Evolutionary conservation across 2,329 filamentous ascomycete species (phyloP).

Genomic region (Pseudogymnoascus sp.): DNA sequence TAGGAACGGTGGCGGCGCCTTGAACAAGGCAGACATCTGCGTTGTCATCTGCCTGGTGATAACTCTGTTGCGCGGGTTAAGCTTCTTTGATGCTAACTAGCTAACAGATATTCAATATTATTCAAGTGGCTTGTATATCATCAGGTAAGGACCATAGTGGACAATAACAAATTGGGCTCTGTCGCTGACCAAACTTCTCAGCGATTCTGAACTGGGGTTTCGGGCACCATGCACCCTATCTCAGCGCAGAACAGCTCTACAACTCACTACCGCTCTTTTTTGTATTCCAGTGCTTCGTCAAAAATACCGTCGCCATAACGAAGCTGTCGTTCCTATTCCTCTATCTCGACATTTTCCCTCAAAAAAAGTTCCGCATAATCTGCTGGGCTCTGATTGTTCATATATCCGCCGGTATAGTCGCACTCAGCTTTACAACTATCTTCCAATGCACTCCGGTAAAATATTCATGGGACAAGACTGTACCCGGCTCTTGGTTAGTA

Average conservation of each 20-base stretch:
- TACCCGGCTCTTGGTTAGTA: slow-evolving; percentile 7
- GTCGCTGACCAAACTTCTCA: background rate
- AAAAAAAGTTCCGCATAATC: slow-evolving; percentile 12
- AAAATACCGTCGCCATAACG: slow-evolving; percentile 13
- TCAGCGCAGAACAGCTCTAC: slow-evolving; percentile 12
- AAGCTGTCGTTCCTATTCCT: slow-evolving; percentile 16
- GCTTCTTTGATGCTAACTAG: slow-evolving; percentile 2
- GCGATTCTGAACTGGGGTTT: slow-evolving; percentile 15
- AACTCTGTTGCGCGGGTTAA: background rate
- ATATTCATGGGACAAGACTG: slow-evolving; percentile 17
- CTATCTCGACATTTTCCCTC: slow-evolving; percentile 16
- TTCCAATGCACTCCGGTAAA: slow-evolving; percentile 15
- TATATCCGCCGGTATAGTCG: slow-evolving; percentile 4
- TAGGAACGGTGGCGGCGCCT: background rate
- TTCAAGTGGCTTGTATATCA: slow-evolving; percentile 8
- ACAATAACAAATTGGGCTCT: background rate
- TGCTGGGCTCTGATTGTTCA: slow-evolving; percentile 11
- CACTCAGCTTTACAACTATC: slow-evolving; percentile 13
- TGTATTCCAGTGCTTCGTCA: background rate
- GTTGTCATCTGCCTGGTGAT: slow-evolving; percentile 8
- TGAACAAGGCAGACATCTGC: slow-evolving; percentile 10
- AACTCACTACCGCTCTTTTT: slow-evolving; percentile 15
- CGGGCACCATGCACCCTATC: slow-evolving; percentile 14
- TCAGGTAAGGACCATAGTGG: slow-evolving; percentile 3
- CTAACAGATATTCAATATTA: slow-evolving; percentile 6